phyloP scores from a whole-genome alignment of 2,329 filamentous ascomycete genomes.

The Aureobasidium sp. region DNA sequence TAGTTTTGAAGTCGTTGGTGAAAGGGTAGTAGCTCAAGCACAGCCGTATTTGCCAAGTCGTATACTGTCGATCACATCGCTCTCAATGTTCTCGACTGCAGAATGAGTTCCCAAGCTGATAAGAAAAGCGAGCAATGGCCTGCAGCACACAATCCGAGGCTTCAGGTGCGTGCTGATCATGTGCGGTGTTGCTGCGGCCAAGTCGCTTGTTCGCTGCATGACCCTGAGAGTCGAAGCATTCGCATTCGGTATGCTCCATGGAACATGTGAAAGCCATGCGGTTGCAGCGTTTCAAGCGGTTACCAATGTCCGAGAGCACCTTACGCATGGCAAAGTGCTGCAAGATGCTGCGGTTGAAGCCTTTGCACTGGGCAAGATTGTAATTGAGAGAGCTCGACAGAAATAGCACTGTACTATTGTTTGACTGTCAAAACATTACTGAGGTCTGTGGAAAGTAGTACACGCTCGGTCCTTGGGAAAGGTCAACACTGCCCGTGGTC shows the following conservation, averaged over 20 bases:
- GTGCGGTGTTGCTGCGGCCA: neutral
- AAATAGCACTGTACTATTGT: too few relatives aligned
- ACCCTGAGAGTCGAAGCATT: neutral
- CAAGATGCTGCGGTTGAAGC: too few relatives aligned
- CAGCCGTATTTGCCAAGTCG: slow-evolving; percentile 1
- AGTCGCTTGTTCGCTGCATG: neutral
- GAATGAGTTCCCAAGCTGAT: neutral
- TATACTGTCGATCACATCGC: neutral
- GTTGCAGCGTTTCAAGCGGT: neutral
- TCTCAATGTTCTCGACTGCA: neutral
- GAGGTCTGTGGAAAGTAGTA: too few relatives aligned
- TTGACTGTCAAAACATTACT: too few relatives aligned
- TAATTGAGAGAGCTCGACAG: too few relatives aligned
- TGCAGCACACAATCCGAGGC: neutral
- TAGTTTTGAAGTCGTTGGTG: neutral
- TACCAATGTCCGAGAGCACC: too few relatives aligned
- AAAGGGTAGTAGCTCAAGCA: neutral
- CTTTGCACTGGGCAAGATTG: too few relatives aligned
- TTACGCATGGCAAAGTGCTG: too few relatives aligned
- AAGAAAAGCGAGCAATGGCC: neutral
- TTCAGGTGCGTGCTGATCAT: neutral
- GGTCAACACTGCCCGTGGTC: neutral
- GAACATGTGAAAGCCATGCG: neutral
- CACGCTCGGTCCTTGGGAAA: too few relatives aligned
- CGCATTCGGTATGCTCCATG: neutral